Evolutionary conservation across 1,139 yeast genomes (phyloP), one percentile per base, ranked within the genome.

Genomic region (Arxiozyma slooffiae): DNA sequence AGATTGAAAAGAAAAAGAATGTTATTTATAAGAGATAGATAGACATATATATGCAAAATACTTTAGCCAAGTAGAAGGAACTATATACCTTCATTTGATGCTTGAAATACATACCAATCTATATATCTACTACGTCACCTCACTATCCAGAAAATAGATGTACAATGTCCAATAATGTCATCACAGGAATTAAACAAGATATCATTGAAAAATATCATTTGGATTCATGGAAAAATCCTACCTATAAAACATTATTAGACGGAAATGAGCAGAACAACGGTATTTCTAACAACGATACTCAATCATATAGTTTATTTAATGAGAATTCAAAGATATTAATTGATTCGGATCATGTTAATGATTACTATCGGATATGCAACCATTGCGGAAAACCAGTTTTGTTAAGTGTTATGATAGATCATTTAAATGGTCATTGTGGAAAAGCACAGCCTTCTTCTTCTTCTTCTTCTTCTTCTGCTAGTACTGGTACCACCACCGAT

Each of bases 341-440:
- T 3, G 34, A 40, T 41, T 30, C 22, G 6, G 23, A 16, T 22
- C n/a, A n/a, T 5, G 11, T 34, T 8, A 30, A 44, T 36, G 46
- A 44, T 44, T 44, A 46, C 22, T 85, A 80, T 60, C 75, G 84
- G 57, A 75, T 82, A 59, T 85, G 94, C 64, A 80, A 79, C 52
- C 70, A 72, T 52, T 85, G 94, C 63, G 74, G 76, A 46, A 73
- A 83, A 52, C 92, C 92, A 1, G 73, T 85, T 7, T 53, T 58
- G 26, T 48, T 58, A 24, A 53, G 56, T 9, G 56, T 57, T 2
- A 50, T 66, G 14, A 49, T 60, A 34, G 66, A 61, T 73, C 81
- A 50, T 71, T 69, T 62, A 71, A 78, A 44, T 72, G 77, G 30
- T 23, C 53, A 60, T 46, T 65, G 68, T 52, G 52, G 50, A 8